Percentiles rank a stretch among this genome's conserved stretches.
Conservation (phyloP, 179 eudicot species). For the Nepenthes alata region DNA sequence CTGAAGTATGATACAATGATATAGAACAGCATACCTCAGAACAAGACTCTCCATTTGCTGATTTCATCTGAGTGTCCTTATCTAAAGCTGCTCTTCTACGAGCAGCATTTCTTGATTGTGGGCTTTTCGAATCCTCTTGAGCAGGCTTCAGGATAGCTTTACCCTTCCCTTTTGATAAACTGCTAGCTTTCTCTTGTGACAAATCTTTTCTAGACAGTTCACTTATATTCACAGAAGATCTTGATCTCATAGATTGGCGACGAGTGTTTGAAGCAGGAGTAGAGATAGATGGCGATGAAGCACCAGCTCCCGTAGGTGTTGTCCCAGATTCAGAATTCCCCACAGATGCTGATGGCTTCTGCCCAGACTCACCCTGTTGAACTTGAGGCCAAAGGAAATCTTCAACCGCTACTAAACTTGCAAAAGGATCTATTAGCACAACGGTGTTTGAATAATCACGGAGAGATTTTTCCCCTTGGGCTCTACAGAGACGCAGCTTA, state of each 20-base stretch:
- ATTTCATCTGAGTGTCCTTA: slow-evolving; percentile 63
- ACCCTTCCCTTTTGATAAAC: slow-evolving; percentile 80
- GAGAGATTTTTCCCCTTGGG: slow-evolving; percentile 76
- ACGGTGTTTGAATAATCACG: slow-evolving; percentile 94
- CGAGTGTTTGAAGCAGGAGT: slow-evolving; percentile 61
- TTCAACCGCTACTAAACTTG: slow-evolving; percentile 90
- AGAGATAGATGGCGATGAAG: slow-evolving; percentile 50
- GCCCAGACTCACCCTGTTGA: slow-evolving; percentile 75
- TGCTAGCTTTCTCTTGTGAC: slow-evolving; percentile 45
- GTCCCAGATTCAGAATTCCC: slow-evolving; percentile 65
- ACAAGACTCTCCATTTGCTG: slow-evolving; percentile 53
- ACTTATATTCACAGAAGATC: slow-evolving; percentile 53
- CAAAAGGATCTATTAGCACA: slow-evolving; percentile 90
- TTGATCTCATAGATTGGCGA: slow-evolving; percentile 72
- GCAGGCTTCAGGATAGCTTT: slow-evolving; percentile 66
- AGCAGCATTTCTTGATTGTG: slow-evolving; percentile 84
- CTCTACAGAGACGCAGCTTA: slow-evolving; percentile 89
- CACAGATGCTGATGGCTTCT: slow-evolving; percentile 53
- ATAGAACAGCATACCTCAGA: slow-evolving; percentile 56
- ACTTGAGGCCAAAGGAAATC: slow-evolving; percentile 92
- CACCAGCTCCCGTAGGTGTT: slow-evolving; percentile 47
- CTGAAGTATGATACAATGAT: slow-evolving; percentile 9
- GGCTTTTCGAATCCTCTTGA: slow-evolving; percentile 65
- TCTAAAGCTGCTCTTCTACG: slow-evolving; percentile 68
- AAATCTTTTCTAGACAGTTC: slow-evolving; percentile 48